A percentile compares a stretch with the other conserved stretches of the same genome.
Conservation (phyloP, 1,284 basidiomycete genomes). For the Ganoderma lingzhi region DNA sequence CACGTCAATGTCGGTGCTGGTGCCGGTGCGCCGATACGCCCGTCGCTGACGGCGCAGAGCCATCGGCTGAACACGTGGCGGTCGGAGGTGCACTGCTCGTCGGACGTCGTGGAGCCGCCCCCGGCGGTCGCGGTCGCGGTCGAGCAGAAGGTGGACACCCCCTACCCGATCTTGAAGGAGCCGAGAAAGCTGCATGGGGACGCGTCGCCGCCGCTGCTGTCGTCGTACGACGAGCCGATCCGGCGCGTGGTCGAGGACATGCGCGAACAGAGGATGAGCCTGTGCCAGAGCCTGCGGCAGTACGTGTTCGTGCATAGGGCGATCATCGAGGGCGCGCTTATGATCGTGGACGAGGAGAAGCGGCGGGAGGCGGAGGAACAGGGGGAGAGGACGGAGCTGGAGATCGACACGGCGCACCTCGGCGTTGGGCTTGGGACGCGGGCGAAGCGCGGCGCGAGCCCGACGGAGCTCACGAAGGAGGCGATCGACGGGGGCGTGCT, state of each 20-base stretch:
- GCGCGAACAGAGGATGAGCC: conserved; percentile 91
- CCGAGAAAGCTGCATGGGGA: conserved; percentile 65
- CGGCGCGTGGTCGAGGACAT: conserved; percentile 85
- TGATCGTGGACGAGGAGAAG: conserved; percentile 80
- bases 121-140: neutral
- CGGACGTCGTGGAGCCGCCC: neutral
- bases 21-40: neutral
- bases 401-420: conserved; percentile 24
- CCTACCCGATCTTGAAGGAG: conserved; percentile 34
- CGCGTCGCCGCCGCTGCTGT: conserved; percentile 64
- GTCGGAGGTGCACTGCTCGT: conserved; percentile 37
- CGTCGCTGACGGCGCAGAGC: conserved; percentile 25
- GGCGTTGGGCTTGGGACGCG: conserved; percentile 36
- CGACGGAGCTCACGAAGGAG: conserved; percentile 72
- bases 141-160: neutral
- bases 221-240: conserved; percentile 76
- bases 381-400: conserved; percentile 13
- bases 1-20: neutral
- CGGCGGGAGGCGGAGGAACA: conserved; percentile 39
- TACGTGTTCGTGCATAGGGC: conserved; percentile 91
- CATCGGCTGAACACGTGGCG: conserved; percentile 41
- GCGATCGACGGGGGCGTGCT: conserved; percentile 62
- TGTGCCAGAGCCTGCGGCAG: conserved; percentile 89
- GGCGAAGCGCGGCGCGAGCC: conserved; percentile 73
- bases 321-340: conserved; percentile 82